Evolutionary conservation across 1,284 basidiomycete genomes (phyloP).

Genomic region (Ganoderma lucidum): DNA sequence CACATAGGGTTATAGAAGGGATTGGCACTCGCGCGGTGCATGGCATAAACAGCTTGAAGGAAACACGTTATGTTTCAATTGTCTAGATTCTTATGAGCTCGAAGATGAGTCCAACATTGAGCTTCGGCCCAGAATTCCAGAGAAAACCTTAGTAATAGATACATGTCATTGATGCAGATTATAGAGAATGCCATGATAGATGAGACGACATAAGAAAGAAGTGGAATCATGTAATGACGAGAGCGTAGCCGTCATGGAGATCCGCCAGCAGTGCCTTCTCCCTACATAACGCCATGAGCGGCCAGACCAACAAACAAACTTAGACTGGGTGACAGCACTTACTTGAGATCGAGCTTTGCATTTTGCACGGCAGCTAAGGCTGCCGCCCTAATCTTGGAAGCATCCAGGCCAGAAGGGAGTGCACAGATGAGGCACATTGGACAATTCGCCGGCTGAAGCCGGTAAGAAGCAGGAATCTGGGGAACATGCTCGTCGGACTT

Average conservation of each 20-base stretch:
- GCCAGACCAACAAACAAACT: conserved; percentile 4
- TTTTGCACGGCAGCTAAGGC: conserved; percentile 55
- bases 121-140: conserved; percentile 25
- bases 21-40: neutral
- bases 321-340: conserved; percentile 27
- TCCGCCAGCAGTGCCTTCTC: conserved; percentile 60
- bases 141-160: conserved; percentile 32
- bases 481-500: conserved; percentile 4
- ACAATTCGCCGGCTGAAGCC: conserved; percentile 67
- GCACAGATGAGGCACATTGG: conserved; percentile 64
- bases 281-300: conserved; percentile 41
- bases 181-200: conserved; percentile 11
- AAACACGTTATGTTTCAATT: neutral
- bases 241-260: conserved; percentile 59
- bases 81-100: neutral
- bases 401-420: conserved; percentile 50
- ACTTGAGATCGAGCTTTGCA: conserved; percentile 56
- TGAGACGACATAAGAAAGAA: conserved; percentile 22
- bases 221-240: conserved; percentile 58
- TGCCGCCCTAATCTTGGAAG: conserved; percentile 50
- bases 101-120: neutral
- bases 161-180: conserved; percentile 26
- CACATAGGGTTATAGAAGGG: neutral
- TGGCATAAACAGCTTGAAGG: neutral
- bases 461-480: conserved; percentile 67